Percentiles rank a stretch among this genome's conserved stretches.
phyloP scores from a whole-genome alignment of 352 stramenopile species.

The Globisporangium paroecandrum region DNA sequence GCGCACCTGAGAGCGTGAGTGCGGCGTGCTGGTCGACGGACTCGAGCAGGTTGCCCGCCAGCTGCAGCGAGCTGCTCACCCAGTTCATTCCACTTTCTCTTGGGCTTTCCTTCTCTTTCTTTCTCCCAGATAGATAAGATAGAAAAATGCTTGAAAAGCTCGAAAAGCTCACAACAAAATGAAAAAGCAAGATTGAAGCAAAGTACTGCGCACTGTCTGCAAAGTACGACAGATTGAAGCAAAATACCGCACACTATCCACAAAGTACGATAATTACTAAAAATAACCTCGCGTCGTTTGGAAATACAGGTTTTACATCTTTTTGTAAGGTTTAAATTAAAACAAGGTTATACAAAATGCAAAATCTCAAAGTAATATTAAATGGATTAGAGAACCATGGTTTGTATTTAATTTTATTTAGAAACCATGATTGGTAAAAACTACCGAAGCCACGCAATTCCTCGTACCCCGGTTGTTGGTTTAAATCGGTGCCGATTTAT shows the following conservation, averaged over 20 bases:
- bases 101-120: not conserved
- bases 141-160: not conserved
- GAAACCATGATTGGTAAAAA: no score
- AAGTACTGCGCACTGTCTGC: not conserved
- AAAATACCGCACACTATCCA: not conserved
- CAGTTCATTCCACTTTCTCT: constrained; percentile 57
- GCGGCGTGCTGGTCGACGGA: constrained; percentile 84
- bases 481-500: no score
- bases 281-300: constrained; percentile 9
- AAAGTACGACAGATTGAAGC: not conserved
- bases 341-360: no score
- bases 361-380: no score
- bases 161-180: not conserved
- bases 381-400: no score
- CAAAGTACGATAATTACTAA: not conserved
- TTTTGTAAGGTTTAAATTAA: no score
- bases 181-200: not conserved
- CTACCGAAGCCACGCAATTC: no score
- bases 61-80: constrained; percentile 80
- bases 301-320: not conserved
- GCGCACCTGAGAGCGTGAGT: constrained; percentile 50
- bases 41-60: constrained; percentile 77
- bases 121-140: not conserved
- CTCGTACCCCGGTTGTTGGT: no score
- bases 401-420: no score